These are phyloP conservation scores for Tremellales sp. DNA, from an alignment of 1,284 basidiomycete genomes.

Conservation along the genomic window DNA sequence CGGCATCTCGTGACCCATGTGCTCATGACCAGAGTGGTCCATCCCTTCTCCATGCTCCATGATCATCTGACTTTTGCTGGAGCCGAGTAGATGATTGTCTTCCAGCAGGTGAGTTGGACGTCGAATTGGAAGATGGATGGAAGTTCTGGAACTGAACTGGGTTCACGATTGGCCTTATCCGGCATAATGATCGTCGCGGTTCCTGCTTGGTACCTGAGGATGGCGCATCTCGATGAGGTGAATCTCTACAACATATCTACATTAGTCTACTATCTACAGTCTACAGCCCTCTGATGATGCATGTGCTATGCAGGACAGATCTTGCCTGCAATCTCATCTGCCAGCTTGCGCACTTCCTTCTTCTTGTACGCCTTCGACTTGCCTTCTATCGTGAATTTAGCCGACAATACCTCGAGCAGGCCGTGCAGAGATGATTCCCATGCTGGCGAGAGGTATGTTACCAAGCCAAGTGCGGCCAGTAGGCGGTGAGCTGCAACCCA, in stretches of 20 bases:
- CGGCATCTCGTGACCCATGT: background rate
- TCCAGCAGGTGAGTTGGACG: background rate
- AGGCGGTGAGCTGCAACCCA: conserved; percentile 66
- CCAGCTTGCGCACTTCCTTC: conserved; percentile 58
- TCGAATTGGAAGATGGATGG: too few relatives aligned
- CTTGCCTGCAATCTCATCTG: conserved; percentile 59
- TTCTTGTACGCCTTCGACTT: conserved; percentile 56
- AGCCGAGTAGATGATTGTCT: background rate
- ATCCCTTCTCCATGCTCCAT: background rate
- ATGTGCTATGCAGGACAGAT: conserved; percentile 14
- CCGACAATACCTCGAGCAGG: conserved; percentile 68
- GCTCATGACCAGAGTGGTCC: background rate
- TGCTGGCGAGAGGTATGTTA: conserved; percentile 60
- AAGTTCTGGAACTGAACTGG: too few relatives aligned
- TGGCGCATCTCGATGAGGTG: too few relatives aligned
- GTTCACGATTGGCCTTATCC: too few relatives aligned
- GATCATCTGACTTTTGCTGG: too few relatives aligned
- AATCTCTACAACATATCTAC: too few relatives aligned
- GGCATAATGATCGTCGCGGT: too few relatives aligned
- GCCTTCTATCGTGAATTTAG: conserved; percentile 54
- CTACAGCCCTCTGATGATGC: too few relatives aligned
- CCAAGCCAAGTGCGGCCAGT: conserved; percentile 66
- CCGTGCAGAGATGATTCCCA: conserved; percentile 58
- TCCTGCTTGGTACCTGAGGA: too few relatives aligned
- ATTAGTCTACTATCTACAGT: too few relatives aligned